Evolutionary conservation across 495 filamentous ascomycete genomes (phyloP).

Genomic region (Penicillium goetzii): DNA sequence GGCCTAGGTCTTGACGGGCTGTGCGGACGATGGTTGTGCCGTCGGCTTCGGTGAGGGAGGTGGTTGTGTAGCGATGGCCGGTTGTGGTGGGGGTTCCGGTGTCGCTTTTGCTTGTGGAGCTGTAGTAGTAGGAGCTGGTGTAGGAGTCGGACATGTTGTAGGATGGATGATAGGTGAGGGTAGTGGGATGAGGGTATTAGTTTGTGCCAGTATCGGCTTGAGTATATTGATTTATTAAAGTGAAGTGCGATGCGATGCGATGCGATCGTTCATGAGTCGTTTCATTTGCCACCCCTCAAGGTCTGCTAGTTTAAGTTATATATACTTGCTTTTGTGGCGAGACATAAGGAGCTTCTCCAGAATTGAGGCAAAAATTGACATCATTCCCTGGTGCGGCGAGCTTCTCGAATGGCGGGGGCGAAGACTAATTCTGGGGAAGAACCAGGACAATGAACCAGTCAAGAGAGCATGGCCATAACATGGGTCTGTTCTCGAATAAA

Average conservation of each 20-base stretch:
- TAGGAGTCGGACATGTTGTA: slow-evolving; percentile 30
- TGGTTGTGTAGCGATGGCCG: slow-evolving; percentile 43
- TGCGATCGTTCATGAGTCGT: not conserved
- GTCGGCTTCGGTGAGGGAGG: slow-evolving; percentile 39
- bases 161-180: not conserved
- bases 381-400: not conserved
- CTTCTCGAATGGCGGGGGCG: slow-evolving; percentile 9
- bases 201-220: not conserved
- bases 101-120: slow-evolving; percentile 33
- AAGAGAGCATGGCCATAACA: not conserved
- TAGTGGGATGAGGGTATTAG: not conserved
- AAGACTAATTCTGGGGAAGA: slow-evolving; percentile 3
- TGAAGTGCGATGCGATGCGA: not conserved
- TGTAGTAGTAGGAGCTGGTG: slow-evolving; percentile 41
- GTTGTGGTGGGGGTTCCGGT: slow-evolving; percentile 29
- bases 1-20: slow-evolving; percentile 43
- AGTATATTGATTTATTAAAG: not conserved
- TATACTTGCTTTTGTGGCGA: not conserved
- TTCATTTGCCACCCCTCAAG: not conserved
- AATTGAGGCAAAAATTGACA: not conserved
- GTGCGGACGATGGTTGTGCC: slow-evolving; percentile 46
- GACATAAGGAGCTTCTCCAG: not conserved
- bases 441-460: not conserved
- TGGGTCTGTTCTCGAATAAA: not conserved
- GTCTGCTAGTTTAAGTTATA: not conserved